Base-by-base conservation (phyloP, 805 yeast species). In the Brettanomyces bruxellensis region DNA sequence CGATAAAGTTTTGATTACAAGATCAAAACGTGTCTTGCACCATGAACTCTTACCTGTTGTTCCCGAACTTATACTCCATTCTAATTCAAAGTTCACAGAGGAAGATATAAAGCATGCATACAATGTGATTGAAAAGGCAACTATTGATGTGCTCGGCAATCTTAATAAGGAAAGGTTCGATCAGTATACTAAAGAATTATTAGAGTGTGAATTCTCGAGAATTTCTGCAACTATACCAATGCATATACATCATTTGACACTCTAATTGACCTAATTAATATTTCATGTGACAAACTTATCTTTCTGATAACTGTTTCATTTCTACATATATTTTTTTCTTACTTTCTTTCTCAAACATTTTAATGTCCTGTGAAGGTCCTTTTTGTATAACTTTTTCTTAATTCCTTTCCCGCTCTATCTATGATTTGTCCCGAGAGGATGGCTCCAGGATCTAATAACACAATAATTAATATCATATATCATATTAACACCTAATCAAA, bases 1-100 rank as follows among this genome's bases (percentile, higher is more conserved):
- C 9, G 75, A 78, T 13, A 72, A 69, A 41, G 70, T 86, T 14
- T 71, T 88, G 50, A 71, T 90, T 41, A 72, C 77, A 9, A 55
- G 71, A 49, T 52, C 66, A 3, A 68, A 80, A 37, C 78, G 95
- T 56, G 73, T 88, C 11, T 68, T 82, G 46, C 81, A 77, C 53
- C 95, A 83, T 58, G 97, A 89, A 60, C 67, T 79, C 44, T 69
- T 85, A 49, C 88, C 93, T 8, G 64, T 81, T 39, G 72, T 76
- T 43, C 87, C 87, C 40, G 77, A 79, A 48, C 64, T 85, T 53
- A 70, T 76, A 46, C 56, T 84, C 24, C 67, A 69, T 51, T 58
- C 78, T 37, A 76, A 75, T 47, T 68, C 73, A 8, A 73, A 69
- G 4, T 65, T 79, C 55, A 59, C 69, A 13, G 64, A 60, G 37